Percentiles rank a stretch among this genome's conserved stretches.
phyloP scores from a whole-genome alignment of 371 early-diverging fungal genomes.

The Mortierella sp. region DNA sequence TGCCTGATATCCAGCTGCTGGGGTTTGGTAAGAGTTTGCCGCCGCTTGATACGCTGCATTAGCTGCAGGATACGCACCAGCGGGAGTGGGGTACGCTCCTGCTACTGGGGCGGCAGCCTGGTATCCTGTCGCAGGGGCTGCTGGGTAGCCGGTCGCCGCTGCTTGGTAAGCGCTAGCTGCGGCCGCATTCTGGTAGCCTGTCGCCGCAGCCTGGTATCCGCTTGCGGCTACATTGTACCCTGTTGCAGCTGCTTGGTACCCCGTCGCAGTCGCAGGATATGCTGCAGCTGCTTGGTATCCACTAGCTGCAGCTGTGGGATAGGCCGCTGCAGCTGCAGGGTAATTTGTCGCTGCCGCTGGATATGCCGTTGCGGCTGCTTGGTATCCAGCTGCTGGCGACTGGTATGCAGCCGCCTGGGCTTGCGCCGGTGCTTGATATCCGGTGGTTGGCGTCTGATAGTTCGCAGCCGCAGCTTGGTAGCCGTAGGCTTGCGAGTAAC shows the following conservation, averaged over 20 bases:
- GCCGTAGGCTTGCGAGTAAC: constrained; percentile 40
- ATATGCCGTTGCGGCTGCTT: constrained; percentile 4
- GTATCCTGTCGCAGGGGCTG: constrained; percentile 25
- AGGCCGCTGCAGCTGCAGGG: constrained; percentile 19
- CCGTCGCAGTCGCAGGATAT: constrained; percentile 13
- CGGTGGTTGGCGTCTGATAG: constrained; percentile 29
- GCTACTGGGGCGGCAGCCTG: constrained; percentile 18
- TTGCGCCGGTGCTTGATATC: constrained; percentile 19
- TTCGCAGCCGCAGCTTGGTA: constrained; percentile 30
- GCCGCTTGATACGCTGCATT: constrained; percentile 24
- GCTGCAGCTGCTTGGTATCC: constrained; percentile 21
- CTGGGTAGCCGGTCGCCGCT: constrained; percentile 14
- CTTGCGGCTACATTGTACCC: constrained; percentile 8
- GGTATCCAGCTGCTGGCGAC: constrained; percentile 22
- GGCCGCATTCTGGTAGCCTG: background rate
- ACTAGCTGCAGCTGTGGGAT: constrained; percentile 25
- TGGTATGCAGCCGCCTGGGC: constrained; percentile 26
- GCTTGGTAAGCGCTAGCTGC: constrained; percentile 28
- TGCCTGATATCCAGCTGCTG: constrained; percentile 31
- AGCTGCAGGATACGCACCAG: constrained; percentile 25
- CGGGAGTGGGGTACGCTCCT: constrained; percentile 19
- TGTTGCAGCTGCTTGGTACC: constrained; percentile 23
- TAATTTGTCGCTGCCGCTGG: constrained; percentile 4
- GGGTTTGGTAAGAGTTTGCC: constrained; percentile 12
- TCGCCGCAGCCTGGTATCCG: constrained; percentile 12